Evolutionary conservation across 2,329 filamentous ascomycete species (phyloP).

Genomic region (Dendrostoma leiphaemia): DNA sequence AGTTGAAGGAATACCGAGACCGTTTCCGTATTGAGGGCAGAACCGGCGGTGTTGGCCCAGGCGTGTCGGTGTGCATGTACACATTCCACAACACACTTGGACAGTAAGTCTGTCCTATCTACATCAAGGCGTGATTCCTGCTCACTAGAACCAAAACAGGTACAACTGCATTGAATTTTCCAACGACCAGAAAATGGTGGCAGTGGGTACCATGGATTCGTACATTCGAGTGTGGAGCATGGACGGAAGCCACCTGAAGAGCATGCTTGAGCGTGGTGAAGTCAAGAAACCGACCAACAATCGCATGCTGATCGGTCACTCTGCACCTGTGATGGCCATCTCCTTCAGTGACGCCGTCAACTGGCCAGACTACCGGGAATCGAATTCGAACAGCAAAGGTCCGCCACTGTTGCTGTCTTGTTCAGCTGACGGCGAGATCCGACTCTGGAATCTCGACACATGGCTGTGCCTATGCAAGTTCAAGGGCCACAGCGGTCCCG

Average conservation of each 20-base stretch:
- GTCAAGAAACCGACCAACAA: constrained; percentile 56
- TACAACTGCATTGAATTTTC: constrained; percentile 81
- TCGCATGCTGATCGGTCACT: constrained; percentile 81
- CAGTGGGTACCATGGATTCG: constrained; percentile 86
- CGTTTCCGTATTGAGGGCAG: constrained; percentile 83
- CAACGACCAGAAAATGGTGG: constrained; percentile 82
- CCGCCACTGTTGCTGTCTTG: constrained; percentile 82
- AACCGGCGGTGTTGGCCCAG: constrained; percentile 78
- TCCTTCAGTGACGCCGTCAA: constrained; percentile 78
- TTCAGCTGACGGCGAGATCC: constrained; percentile 82
- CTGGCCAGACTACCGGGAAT: constrained; percentile 39
- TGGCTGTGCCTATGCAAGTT: constrained; percentile 94
- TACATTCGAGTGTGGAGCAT: constrained; percentile 95
- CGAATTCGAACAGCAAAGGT: constrained; percentile 46
- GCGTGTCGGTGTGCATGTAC: constrained; percentile 92
- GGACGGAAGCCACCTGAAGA: constrained; percentile 77
- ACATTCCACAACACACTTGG: constrained; percentile 97
- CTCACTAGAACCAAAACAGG: neutral
- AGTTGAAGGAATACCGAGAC: constrained; percentile 88
- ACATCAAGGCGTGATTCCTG: neutral
- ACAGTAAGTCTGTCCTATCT: constrained; percentile 55
- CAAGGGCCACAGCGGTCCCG: constrained; percentile 85
- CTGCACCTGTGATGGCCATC: constrained; percentile 83
- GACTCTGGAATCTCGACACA: constrained; percentile 88
- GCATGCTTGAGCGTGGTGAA: constrained; percentile 58